A percentile compares a stretch with the other conserved stretches of the same genome.
Evolutionary conservation across 805 yeast genomes (phyloP).

Genomic region (Maudiozyma pseudohumilis): DNA sequence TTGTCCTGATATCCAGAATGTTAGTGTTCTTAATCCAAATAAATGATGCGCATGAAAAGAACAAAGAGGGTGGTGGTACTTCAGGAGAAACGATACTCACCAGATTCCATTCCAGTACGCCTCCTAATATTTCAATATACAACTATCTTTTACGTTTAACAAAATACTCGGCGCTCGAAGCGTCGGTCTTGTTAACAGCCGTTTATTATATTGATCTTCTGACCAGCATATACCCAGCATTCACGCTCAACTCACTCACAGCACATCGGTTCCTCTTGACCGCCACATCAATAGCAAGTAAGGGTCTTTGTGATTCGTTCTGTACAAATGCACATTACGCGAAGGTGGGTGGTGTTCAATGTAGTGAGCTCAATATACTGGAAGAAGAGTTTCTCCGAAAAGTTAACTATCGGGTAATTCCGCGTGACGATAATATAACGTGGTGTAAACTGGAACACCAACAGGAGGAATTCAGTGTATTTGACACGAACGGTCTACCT

Average conservation of each 20-base stretch:
- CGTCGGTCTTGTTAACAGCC: slow-evolving; percentile 68
- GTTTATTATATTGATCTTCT: slow-evolving; percentile 87
- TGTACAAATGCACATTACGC: slow-evolving; percentile 92
- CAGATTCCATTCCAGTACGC: slow-evolving; percentile 86
- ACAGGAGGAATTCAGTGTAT: slow-evolving; percentile 10
- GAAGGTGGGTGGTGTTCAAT: slow-evolving; percentile 87
- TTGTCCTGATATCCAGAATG: slow-evolving; percentile 70
- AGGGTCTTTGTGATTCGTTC: slow-evolving; percentile 87
- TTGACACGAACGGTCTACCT: background rate
- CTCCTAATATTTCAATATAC: slow-evolving; percentile 76
- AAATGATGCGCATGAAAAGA: slow-evolving; percentile 44
- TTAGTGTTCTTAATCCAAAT: slow-evolving; percentile 60
- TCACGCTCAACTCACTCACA: slow-evolving; percentile 81
- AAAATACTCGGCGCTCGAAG: slow-evolving; percentile 77
- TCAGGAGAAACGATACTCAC: slow-evolving; percentile 36
- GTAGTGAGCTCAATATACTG: slow-evolving; percentile 71
- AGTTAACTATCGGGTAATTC: slow-evolving; percentile 70
- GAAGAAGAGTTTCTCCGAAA: slow-evolving; percentile 80
- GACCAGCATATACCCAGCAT: slow-evolving; percentile 64
- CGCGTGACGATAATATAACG: slow-evolving; percentile 34
- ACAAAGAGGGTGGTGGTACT: slow-evolving; percentile 14
- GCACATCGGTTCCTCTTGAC: slow-evolving; percentile 87
- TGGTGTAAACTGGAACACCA: slow-evolving; percentile 31
- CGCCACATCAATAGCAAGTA: slow-evolving; percentile 83
- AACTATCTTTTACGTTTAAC: slow-evolving; percentile 70